Conservation (phyloP, 805 yeast species). For the Zygotorulaspora chibaensis region DNA sequence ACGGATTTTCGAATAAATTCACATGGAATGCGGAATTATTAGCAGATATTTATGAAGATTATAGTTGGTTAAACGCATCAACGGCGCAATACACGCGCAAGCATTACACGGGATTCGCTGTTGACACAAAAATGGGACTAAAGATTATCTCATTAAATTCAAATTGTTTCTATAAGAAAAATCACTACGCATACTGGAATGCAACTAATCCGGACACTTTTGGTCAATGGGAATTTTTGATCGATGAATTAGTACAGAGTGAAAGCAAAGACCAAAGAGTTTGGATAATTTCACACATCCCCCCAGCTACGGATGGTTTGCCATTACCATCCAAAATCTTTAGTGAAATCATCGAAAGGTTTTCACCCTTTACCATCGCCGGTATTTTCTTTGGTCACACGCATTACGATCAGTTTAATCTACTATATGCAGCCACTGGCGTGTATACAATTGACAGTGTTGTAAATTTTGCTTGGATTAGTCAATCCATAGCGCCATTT, state of each 20-base stretch:
- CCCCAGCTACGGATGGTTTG: conserved; percentile 54
- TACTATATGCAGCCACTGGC: conserved; percentile 50
- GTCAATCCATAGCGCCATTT: conserved; percentile 63
- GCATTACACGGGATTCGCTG: conserved; percentile 61
- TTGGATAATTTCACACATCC: conserved; percentile 72
- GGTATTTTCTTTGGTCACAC: conserved; percentile 69
- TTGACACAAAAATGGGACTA: conserved; percentile 51
- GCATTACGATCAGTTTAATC: conserved; percentile 62
- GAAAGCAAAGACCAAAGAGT: conserved; percentile 57
- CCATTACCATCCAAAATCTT: conserved; percentile 58
- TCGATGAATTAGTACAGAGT: conserved; percentile 55
- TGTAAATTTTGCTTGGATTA: conserved; percentile 57
- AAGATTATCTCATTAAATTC: conserved; percentile 62
- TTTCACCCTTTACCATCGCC: conserved; percentile 64
- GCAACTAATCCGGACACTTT: conserved; percentile 54
- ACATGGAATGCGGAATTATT: conserved; percentile 47
- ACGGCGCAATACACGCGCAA: conserved; percentile 36
- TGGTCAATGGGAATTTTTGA: conserved; percentile 58
- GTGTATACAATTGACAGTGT: conserved; percentile 42
- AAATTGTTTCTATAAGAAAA: conserved; percentile 61
- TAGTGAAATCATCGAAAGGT: conserved; percentile 56
- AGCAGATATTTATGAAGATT: conserved; percentile 46
- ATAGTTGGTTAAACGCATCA: conserved; percentile 40
- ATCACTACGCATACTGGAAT: conserved; percentile 52
- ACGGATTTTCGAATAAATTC: conserved; percentile 42